A percentile compares a stretch with the other conserved stretches of the same genome.
phyloP scores from a whole-genome alignment of 2,329 filamentous ascomycete genomes.

The Aspergillus ochraceus region DNA sequence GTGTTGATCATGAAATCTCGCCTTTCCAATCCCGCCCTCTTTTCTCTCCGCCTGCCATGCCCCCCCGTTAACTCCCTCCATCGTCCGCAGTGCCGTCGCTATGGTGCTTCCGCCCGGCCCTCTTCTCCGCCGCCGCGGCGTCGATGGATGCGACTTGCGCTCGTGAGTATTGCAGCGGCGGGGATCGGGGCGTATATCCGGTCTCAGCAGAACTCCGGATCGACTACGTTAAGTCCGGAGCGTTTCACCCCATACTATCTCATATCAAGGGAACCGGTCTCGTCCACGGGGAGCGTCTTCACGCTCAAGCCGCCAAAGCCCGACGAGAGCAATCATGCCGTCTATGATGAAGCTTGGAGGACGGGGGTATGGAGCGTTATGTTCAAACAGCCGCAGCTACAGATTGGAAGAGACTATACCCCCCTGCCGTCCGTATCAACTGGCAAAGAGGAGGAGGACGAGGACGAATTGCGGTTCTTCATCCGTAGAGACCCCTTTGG shows the following conservation, averaged over 20 bases:
- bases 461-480: slow-evolving; percentile 65
- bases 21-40: background rate
- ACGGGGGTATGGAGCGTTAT: slow-evolving; percentile 83
- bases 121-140: slow-evolving; percentile 22
- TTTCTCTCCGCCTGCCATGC: background rate
- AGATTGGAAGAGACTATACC: slow-evolving; percentile 90
- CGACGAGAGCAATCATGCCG: slow-evolving; percentile 32
- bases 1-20: background rate
- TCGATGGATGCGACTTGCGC: slow-evolving; percentile 35
- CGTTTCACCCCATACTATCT: slow-evolving; percentile 45
- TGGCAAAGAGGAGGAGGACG: slow-evolving; percentile 30
- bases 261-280: slow-evolving; percentile 44
- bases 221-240: slow-evolving; percentile 33
- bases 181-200: slow-evolving; percentile 38
- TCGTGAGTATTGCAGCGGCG: slow-evolving; percentile 36
- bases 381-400: slow-evolving; percentile 89
- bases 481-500: slow-evolving; percentile 77
- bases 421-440: slow-evolving; percentile 59
- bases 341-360: slow-evolving; percentile 53
- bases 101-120: slow-evolving; percentile 18
- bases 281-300: slow-evolving; percentile 49
- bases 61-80: slow-evolving; percentile 23
- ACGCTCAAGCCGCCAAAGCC: slow-evolving; percentile 39
- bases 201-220: slow-evolving; percentile 24
- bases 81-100: slow-evolving; percentile 2